Conservation (phyloP, 1,139 yeast species). For the Blastobotrys persicus region DNA sequence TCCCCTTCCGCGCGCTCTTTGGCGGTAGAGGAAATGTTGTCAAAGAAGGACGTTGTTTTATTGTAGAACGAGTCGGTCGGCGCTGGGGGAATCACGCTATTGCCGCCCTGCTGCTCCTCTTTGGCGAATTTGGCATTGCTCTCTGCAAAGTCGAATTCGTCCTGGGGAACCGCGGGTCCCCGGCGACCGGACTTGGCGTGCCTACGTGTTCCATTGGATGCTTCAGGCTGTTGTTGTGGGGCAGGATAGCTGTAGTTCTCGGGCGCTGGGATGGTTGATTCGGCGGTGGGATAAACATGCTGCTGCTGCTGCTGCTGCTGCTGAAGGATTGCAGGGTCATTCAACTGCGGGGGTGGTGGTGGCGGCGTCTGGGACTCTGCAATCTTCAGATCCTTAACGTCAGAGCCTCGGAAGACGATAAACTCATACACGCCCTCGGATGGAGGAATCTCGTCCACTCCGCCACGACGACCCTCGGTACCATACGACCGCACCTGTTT, state of each 20-base stretch:
- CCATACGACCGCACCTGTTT: slow-evolving; percentile 83
- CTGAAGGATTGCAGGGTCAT: slow-evolving; percentile 38
- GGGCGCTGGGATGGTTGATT: slow-evolving; percentile 27
- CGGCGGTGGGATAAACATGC: background rate
- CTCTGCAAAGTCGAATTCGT: slow-evolving; percentile 64
- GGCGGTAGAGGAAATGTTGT: slow-evolving; percentile 63
- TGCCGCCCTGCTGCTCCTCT: slow-evolving; percentile 33
- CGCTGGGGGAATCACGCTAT: slow-evolving; percentile 23
- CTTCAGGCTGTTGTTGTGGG: slow-evolving; percentile 21
- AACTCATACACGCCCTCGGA: slow-evolving; percentile 69
- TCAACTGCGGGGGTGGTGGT: slow-evolving; percentile 22
- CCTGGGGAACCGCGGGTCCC: slow-evolving; percentile 42
- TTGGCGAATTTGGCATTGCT: slow-evolving; percentile 60
- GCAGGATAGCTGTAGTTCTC: slow-evolving; percentile 25
- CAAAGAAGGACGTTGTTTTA: slow-evolving; percentile 76
- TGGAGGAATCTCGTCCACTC: slow-evolving; percentile 70
- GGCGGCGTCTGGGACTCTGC: slow-evolving; percentile 51
- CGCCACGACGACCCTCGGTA: slow-evolving; percentile 85
- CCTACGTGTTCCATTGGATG: slow-evolving; percentile 13
- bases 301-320: slow-evolving; percentile 25
- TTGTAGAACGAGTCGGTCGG: slow-evolving; percentile 48
- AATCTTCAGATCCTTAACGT: slow-evolving; percentile 85
- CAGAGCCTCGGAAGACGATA: slow-evolving; percentile 88
- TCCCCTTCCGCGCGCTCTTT: slow-evolving; percentile 36
- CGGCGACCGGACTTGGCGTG: slow-evolving; percentile 16